phyloP scores from a whole-genome alignment of 2,329 filamentous ascomycete species.

The Xylaria sp. region DNA sequence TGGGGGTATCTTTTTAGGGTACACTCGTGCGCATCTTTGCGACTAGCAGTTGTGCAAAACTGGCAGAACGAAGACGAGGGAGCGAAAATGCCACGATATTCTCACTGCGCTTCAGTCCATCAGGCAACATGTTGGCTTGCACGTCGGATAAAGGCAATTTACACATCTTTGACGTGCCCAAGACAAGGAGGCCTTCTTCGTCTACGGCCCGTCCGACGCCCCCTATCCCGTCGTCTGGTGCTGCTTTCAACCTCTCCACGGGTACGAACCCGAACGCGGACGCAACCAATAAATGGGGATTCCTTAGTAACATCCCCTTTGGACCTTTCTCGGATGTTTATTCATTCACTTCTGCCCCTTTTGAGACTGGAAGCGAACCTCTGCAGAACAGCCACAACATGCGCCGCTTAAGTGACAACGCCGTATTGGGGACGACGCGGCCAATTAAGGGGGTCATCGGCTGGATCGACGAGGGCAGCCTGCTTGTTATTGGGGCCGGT shows the following conservation, averaged over 20 bases:
- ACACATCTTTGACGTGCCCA: conserved; percentile 89
- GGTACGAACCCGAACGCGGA: conserved; percentile 54
- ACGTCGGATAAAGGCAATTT: conserved; percentile 97
- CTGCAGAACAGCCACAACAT: conserved; percentile 55
- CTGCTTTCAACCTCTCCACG: conserved; percentile 35
- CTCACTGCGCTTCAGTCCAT: conserved; percentile 87
- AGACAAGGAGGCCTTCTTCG: conserved; percentile 54
- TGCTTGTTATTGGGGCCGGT: conserved; percentile 83
- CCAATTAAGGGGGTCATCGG: conserved; percentile 86
- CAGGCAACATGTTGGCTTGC: conserved; percentile 82
- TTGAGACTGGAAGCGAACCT: conserved; percentile 83
- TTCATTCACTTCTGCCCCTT: conserved; percentile 82
- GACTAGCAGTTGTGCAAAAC: conserved; percentile 80
- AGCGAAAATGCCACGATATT: conserved; percentile 90
- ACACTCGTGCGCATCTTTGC: conserved; percentile 90
- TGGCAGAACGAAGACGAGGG: conserved; percentile 87
- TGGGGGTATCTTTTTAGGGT: conserved; percentile 61
- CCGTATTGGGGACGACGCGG: conserved; percentile 62
- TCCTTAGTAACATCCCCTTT: conserved; percentile 83
- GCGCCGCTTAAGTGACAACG: conserved; percentile 44
- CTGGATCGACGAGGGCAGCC: conserved; percentile 79
- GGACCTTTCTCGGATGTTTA: conserved; percentile 93
- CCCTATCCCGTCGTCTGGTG: conserved; percentile 35
- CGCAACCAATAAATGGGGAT: conserved; percentile 81
- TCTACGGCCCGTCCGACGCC: conserved; percentile 36